Percentiles rank a stretch among this genome's conserved stretches.
Evolutionary conservation across 1,284 basidiomycete genomes (phyloP).

Genomic region (Pseudozyma hubeiensis): DNA sequence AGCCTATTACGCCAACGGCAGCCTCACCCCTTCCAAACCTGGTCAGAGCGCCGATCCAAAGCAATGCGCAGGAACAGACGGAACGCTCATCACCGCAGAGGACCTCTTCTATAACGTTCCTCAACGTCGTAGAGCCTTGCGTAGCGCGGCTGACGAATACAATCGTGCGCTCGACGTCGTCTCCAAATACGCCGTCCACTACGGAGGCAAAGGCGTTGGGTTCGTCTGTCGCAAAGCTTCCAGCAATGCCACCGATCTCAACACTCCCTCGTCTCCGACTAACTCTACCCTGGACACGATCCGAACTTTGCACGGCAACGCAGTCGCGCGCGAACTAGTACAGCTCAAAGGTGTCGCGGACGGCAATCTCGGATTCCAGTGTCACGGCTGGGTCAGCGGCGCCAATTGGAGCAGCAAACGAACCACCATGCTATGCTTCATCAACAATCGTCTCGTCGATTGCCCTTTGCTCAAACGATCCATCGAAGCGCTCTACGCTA

Average conservation of each 20-base stretch:
- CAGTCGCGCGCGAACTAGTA: constrained; percentile 84
- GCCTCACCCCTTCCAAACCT: constrained; percentile 49
- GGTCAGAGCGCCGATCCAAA: constrained; percentile 73
- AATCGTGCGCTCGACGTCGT: constrained; percentile 89
- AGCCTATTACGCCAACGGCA: constrained; percentile 59
- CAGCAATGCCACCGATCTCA: constrained; percentile 74
- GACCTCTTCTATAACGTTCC: constrained; percentile 96
- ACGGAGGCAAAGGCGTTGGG: constrained; percentile 74
- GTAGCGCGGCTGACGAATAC: constrained; percentile 90
- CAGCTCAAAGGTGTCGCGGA: constrained; percentile 65
- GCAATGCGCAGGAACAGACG: constrained; percentile 92
- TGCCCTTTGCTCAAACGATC: constrained; percentile 87
- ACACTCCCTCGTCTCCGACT: constrained; percentile 76
- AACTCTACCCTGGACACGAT: constrained; percentile 81
- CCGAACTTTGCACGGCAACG: constrained; percentile 82
- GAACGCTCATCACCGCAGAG: constrained; percentile 91
- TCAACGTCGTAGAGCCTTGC: constrained; percentile 85
- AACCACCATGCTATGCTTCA: constrained; percentile 88
- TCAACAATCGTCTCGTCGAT: constrained; percentile 95
- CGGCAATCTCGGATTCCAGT: constrained; percentile 41
- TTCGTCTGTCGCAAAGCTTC: constrained; percentile 75
- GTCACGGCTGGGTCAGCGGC: constrained; percentile 82
- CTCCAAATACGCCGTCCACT: constrained; percentile 82
- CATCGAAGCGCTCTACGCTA: constrained; percentile 85
- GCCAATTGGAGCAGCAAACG: constrained; percentile 91